Evolutionary conservation across 306 rosid genomes (phyloP), one percentile per base, ranked within the genome.

Genomic region (Elaeagnus macrophylla): DNA sequence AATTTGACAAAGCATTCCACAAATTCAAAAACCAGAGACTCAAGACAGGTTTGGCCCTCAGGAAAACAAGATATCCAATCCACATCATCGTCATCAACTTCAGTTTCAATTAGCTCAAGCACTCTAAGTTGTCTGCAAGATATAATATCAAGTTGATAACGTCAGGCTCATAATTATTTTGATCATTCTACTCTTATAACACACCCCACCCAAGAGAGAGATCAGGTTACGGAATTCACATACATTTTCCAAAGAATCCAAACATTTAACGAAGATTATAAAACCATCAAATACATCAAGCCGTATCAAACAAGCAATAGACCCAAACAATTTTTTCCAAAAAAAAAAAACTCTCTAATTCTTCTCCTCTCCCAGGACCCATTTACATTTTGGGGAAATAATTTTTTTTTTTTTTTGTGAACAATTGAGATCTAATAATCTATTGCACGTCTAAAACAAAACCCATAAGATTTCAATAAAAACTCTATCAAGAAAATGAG

Each of bases 21-120:
- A 49, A 91, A 89, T 25, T 84, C 93, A 14, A 89, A 84, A 48
- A 60, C 78, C 69, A 89, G 79, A 52, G 93, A 85, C 64, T 85
- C 95, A 49, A 89, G 58, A 71, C 64, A 73, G 3, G 73, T 73
- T 39, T 75, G 81, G 50, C 71, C 68, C 68, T 78, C 95, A 2
- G 91, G 88, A 68, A 89, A 89, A 76, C 66, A 79, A 12, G 78
- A 75, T 57, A 85, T 64, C 95, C 95, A 89, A 70, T 89, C 95
- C 54, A 82, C 77, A 5, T 76, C 97, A 17, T 78, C 81, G 32
- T 78, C 91, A 0, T 16, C 32, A 44, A 88, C 76, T 37, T 75
- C 86, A 39, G 81, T 72, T 49, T 88, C 96, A 58, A 79, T 80
- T 53, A 88, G 84, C 62, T 88, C 96, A 57, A 88, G 87, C 69